Percentiles rank a stretch among this genome's conserved stretches.
Conservation (phyloP, 495 filamentous ascomycete genomes). For the Aspergillus taichungensis region DNA sequence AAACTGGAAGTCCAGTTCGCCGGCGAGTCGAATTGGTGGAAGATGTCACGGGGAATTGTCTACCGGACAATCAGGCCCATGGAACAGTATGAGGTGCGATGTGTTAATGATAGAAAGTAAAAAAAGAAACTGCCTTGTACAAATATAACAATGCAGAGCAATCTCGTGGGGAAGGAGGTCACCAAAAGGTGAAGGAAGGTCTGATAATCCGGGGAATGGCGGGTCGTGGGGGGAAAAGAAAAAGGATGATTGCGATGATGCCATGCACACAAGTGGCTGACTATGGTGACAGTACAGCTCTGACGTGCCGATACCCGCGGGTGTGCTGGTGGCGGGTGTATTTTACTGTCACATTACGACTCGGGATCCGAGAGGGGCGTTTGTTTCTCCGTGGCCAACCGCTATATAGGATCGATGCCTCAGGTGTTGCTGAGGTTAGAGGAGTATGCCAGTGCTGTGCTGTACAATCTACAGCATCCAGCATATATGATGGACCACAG, state of each 20-base stretch:
- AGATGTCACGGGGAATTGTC: conserved; percentile 5
- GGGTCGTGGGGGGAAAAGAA: conserved; percentile 4
- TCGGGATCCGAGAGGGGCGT: conserved; percentile 10
- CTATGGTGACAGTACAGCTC: conserved; percentile 16
- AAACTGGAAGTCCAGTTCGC: conserved; percentile 4
- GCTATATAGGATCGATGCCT: neutral
- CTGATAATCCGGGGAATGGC: neutral
- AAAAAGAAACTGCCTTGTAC: neutral
- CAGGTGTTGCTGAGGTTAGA: neutral
- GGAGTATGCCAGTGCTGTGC: too few species aligned
- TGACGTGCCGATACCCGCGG: conserved; percentile 35
- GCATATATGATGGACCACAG: too few species aligned
- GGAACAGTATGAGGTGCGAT: neutral
- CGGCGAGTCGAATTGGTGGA: neutral
- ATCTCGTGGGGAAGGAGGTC: neutral
- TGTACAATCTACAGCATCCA: too few species aligned
- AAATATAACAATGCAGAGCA: neutral
- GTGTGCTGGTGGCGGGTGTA: neutral
- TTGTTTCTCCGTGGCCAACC: neutral
- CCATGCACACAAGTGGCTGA: conserved; percentile 10
- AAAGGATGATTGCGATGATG: conserved; percentile 12
- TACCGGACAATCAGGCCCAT: conserved; percentile 26
- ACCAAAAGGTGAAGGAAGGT: neutral
- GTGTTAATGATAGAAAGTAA: neutral
- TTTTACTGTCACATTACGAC: conserved; percentile 15